These are phyloP conservation scores for Hebeloma cylindrosporum DNA, from an alignment of 768 basidiomycete species.

Conservation along the genomic window DNA sequence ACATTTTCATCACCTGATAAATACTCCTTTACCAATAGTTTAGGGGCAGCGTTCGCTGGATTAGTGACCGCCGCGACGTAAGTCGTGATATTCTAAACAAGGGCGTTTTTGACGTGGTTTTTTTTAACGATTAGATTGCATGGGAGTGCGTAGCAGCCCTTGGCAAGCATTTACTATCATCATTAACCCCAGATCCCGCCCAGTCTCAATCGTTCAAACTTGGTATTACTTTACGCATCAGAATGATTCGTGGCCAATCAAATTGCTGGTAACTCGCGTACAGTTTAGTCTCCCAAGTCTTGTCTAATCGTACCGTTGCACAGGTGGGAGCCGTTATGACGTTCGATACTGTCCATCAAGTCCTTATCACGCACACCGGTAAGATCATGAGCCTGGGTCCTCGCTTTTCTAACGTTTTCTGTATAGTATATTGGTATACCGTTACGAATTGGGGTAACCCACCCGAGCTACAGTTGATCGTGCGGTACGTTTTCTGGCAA, in stretches of 20 bases:
- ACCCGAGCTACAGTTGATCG: conserved; percentile 15
- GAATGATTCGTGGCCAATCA: conserved; percentile 48
- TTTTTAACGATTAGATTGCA: conserved; percentile 44
- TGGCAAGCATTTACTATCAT: neutral
- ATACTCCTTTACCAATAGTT: conserved; percentile 1
- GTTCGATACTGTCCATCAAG: conserved; percentile 55
- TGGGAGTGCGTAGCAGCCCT: conserved; percentile 40
- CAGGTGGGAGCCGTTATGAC: conserved; percentile 52
- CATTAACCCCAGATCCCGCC: neutral
- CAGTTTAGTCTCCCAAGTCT: neutral
- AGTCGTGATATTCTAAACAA: too few species aligned
- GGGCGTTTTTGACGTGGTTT: neutral
- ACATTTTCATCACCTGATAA: too few species aligned
- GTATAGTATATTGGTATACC: conserved; percentile 24
- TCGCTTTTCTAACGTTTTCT: neutral
- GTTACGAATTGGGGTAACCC: conserved; percentile 24
- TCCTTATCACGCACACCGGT: conserved; percentile 53
- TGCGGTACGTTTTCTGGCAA: conserved; percentile 18
- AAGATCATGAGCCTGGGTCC: conserved; percentile 16
- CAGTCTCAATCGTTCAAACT: conserved; percentile 55
- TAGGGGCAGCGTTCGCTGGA: conserved; percentile 53
- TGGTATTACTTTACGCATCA: conserved; percentile 57
- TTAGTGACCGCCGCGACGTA: conserved; percentile 48
- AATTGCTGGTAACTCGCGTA: conserved; percentile 37
- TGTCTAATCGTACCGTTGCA: neutral